Conservation (phyloP, 768 basidiomycete species). For the Strobilomyces dryophilus region DNA sequence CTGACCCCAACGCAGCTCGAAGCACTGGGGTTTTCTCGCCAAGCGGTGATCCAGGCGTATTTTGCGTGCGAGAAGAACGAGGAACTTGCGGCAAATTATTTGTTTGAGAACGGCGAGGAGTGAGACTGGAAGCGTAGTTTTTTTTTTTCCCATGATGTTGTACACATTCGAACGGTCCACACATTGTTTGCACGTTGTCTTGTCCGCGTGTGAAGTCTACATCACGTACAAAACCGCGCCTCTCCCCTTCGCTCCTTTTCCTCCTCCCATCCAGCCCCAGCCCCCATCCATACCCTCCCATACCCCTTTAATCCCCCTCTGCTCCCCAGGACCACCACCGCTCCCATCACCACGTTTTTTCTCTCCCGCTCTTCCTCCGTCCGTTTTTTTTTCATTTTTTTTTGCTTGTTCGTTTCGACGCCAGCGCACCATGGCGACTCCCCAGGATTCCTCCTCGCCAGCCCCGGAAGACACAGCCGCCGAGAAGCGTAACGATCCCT, state of each 20-base stretch:
- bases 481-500: conserved; percentile 21
- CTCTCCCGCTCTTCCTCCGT: background rate
- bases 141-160: background rate
- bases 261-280: conserved; percentile 1
- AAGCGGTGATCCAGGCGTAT: conserved; percentile 85
- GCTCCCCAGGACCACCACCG: background rate
- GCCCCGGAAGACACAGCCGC: conserved; percentile 11
- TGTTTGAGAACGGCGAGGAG: conserved; percentile 54
- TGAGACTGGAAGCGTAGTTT: background rate
- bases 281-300: conserved; percentile 26
- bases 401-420: conserved; percentile 2
- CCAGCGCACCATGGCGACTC: conserved; percentile 21
- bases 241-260: conserved; percentile 8
- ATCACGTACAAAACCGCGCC: conserved; percentile 30
- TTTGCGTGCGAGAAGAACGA: conserved; percentile 96
- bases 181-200: conserved; percentile 28
- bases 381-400: background rate
- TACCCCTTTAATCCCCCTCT: conserved; percentile 10
- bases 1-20: conserved; percentile 53
- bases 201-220: conserved; percentile 25
- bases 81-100: conserved; percentile 90
- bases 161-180: conserved; percentile 1
- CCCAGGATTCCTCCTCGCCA: conserved; percentile 16
- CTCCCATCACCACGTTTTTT: background rate
- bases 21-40: conserved; percentile 81